A percentile compares a stretch with the other conserved stretches of the same genome.
These are phyloP conservation scores for Talinum fruticosum DNA, from an alignment of 148 eudicot genomes.

Conservation along the genomic window DNA sequence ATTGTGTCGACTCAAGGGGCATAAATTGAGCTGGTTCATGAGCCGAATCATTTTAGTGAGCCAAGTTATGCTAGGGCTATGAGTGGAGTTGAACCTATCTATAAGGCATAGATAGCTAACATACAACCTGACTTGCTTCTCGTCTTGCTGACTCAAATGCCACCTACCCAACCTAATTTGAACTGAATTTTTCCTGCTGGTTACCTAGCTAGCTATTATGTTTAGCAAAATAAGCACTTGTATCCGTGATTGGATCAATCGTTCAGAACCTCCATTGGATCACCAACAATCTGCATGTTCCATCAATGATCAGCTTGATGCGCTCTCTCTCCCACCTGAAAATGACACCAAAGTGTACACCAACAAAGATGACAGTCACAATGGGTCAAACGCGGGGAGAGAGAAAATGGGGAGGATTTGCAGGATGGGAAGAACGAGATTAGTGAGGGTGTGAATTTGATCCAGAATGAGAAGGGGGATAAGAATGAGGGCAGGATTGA, in stretches of 20 bases:
- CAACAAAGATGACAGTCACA: background rate
- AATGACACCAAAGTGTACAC: background rate
- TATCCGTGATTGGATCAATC: background rate
- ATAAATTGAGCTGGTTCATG: background rate
- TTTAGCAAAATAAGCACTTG: background rate
- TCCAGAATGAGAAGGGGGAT: background rate
- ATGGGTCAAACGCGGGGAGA: background rate
- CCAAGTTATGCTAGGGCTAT: background rate
- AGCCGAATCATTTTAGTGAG: background rate
- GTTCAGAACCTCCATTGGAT: background rate
- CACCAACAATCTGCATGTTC: conserved; percentile 4
- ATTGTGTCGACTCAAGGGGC: background rate
- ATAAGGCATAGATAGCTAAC: background rate
- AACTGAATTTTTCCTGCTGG: background rate
- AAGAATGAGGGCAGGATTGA: background rate
- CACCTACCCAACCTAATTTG: background rate
- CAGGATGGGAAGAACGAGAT: background rate
- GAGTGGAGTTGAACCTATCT: background rate
- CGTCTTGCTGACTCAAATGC: background rate
- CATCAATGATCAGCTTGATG: conserved; percentile 14
- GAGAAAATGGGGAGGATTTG: background rate
- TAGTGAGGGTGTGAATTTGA: background rate
- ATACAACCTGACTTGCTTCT: background rate
- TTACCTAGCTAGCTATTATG: conserved; percentile 1
- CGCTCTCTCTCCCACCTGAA: conserved; percentile 13